These are phyloP conservation scores for Cylindrotheca fusiformis DNA, from an alignment of 108 stramenopile genomes.

Conservation along the genomic window DNA sequence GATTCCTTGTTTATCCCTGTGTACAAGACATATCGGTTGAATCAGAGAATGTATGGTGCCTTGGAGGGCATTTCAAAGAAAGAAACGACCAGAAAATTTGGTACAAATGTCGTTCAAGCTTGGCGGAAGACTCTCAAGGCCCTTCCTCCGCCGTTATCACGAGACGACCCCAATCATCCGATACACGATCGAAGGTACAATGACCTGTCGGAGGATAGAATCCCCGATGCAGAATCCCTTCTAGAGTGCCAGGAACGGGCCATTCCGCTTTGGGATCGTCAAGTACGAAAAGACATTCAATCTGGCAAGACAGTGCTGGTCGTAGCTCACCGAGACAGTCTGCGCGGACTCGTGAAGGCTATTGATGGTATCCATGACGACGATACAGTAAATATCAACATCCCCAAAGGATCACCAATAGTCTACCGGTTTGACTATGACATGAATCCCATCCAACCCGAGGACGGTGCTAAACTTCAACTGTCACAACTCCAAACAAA, in stretches of 20 bases:
- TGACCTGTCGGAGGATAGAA: conserved; percentile 36
- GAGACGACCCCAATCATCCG: conserved; percentile 38
- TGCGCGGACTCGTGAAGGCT: conserved; percentile 53
- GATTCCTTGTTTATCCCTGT: conserved; percentile 41
- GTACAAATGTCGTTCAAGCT: conserved; percentile 61
- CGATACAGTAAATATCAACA: conserved; percentile 70
- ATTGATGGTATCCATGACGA: conserved; percentile 35
- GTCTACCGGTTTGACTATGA: conserved; percentile 77
- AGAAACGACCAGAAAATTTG: conserved; percentile 56
- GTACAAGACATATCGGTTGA: conserved; percentile 69
- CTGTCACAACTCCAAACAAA: conserved; percentile 50
- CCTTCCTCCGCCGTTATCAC: conserved; percentile 42
- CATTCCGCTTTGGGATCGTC: conserved; percentile 65
- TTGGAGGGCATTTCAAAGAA: conserved; percentile 67
- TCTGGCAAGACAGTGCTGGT: conserved; percentile 72
- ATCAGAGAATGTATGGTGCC: conserved; percentile 82
- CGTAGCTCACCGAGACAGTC: conserved; percentile 75
- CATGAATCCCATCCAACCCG: conserved; percentile 47
- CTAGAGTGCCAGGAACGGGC: conserved; percentile 58
- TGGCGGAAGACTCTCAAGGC: conserved; percentile 52
- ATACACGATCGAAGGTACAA: conserved; percentile 52
- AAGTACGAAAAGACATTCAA: conserved; percentile 48
- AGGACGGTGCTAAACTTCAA: conserved; percentile 20
- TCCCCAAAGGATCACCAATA: conserved; percentile 87
- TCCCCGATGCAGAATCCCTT: conserved; percentile 52